Percentiles rank a stretch among this genome's conserved stretches.
These are phyloP conservation scores for Cicer chorassanicum DNA, from an alignment of 306 rosid genomes.

Conservation along the genomic window DNA sequence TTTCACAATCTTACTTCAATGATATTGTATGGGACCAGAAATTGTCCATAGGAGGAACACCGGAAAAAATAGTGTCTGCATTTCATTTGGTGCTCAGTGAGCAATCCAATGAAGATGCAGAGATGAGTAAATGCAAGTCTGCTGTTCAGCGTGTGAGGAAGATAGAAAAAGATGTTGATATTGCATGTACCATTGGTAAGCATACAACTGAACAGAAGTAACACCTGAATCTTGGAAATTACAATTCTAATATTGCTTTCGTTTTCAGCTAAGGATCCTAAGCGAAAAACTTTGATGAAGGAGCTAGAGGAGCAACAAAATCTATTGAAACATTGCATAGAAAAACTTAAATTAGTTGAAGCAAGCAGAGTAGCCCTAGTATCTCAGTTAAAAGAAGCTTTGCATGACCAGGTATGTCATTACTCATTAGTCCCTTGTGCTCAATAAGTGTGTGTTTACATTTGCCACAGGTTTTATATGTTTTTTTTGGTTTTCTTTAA, in stretches of 20 bases:
- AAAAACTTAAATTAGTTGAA: constrained; percentile 75
- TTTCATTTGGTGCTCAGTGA: constrained; percentile 81
- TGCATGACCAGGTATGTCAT: constrained; percentile 73
- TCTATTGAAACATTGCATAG: constrained; percentile 69
- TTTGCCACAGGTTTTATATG: not conserved
- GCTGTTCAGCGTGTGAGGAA: constrained; percentile 75
- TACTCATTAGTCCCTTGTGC: not conserved
- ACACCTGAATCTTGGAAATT: constrained; percentile 39
- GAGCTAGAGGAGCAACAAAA: constrained; percentile 82
- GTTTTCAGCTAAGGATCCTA: constrained; percentile 84
- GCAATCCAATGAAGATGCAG: constrained; percentile 71
- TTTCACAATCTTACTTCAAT: constrained; percentile 26
- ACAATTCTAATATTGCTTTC: constrained; percentile 49
- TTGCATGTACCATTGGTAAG: constrained; percentile 71
- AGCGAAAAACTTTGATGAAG: constrained; percentile 69
- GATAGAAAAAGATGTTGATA: constrained; percentile 78
- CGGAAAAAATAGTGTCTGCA: constrained; percentile 91
- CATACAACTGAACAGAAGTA: constrained; percentile 20
- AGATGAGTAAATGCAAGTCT: constrained; percentile 82
- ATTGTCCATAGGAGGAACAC: constrained; percentile 81
- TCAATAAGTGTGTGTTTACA: constrained; percentile 10
- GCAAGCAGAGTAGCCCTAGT: constrained; percentile 78
- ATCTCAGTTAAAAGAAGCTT: constrained; percentile 84
- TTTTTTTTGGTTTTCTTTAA: constrained; percentile 40
- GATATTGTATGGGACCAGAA: constrained; percentile 58